Conservation (phyloP, 176 grass and related monocot species). For the Ensete ventricosum region DNA sequence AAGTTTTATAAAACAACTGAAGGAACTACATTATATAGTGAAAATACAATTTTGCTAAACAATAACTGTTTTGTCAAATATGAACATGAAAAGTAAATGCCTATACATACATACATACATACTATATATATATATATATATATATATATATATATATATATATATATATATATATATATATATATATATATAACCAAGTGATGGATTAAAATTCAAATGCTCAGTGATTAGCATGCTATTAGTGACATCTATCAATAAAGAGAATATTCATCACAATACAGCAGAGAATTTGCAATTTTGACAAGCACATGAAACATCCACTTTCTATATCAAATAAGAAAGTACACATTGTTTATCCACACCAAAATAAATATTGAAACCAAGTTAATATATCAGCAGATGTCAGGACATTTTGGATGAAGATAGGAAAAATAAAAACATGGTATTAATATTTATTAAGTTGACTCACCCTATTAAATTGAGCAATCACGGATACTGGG, state of each 20-base stretch:
- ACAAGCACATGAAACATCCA: not conserved
- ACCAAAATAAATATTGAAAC: not conserved
- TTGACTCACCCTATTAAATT: slow-evolving; percentile 53
- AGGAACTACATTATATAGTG: too few species aligned
- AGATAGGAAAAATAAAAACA: not conserved
- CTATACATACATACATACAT: too few species aligned
- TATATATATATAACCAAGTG: not conserved
- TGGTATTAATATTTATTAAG: not conserved
- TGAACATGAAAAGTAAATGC: too few species aligned
- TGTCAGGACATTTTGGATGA: not conserved
- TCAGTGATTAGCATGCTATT: not conserved
- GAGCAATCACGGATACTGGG: slow-evolving; percentile 61
- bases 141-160: too few species aligned
- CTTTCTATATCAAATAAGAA: not conserved
- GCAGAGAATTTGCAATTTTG: not conserved
- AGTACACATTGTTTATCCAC: not conserved
- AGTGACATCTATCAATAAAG: not conserved
- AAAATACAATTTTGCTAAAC: too few species aligned
- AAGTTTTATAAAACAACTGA: too few species aligned
- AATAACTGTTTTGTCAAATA: too few species aligned
- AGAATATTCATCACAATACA: not conserved
- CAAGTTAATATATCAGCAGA: not conserved
- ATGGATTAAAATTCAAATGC: not conserved
- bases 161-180: too few species aligned
- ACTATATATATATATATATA: too few species aligned